Conservation (phyloP, 2,329 filamentous ascomycete species). For the Exserohilum rostratum region DNA sequence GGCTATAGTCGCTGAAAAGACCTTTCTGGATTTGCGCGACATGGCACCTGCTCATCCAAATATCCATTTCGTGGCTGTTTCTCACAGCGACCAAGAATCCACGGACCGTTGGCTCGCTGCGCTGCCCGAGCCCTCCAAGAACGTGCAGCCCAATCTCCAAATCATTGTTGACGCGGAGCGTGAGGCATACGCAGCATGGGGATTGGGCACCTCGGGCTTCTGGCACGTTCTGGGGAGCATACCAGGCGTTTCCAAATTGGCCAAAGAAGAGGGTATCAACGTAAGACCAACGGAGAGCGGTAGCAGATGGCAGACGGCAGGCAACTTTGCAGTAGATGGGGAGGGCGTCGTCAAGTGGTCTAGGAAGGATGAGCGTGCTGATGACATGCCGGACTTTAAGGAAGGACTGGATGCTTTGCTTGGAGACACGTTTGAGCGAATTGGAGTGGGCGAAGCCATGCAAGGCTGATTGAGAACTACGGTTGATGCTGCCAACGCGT, state of each 20-base stretch:
- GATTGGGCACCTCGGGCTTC: slow-evolving; percentile 65
- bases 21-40: slow-evolving; percentile 51
- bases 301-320: slow-evolving; percentile 70
- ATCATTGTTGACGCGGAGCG: slow-evolving; percentile 67
- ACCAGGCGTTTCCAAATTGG: slow-evolving; percentile 63
- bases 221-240: slow-evolving; percentile 68
- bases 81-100: slow-evolving; percentile 40
- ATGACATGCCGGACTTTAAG: slow-evolving; percentile 62
- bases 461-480: not conserved
- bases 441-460: not conserved
- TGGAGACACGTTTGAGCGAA: not conserved
- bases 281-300: slow-evolving; percentile 70
- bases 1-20: slow-evolving; percentile 68
- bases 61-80: slow-evolving; percentile 44
- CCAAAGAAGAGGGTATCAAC: slow-evolving; percentile 68
- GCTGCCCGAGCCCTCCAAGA: slow-evolving; percentile 27
- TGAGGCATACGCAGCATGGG: slow-evolving; percentile 68
- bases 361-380: slow-evolving; percentile 55
- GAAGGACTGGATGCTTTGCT: slow-evolving; percentile 49
- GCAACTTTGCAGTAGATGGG: slow-evolving; percentile 66
- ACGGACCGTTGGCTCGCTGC: slow-evolving; percentile 44
- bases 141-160: slow-evolving; percentile 59
- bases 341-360: slow-evolving; percentile 62
- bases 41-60: slow-evolving; percentile 32
- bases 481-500: too few relatives aligned